phyloP scores from a whole-genome alignment of 768 basidiomycete genomes.

The Leccinum olivaceopallidum region DNA sequence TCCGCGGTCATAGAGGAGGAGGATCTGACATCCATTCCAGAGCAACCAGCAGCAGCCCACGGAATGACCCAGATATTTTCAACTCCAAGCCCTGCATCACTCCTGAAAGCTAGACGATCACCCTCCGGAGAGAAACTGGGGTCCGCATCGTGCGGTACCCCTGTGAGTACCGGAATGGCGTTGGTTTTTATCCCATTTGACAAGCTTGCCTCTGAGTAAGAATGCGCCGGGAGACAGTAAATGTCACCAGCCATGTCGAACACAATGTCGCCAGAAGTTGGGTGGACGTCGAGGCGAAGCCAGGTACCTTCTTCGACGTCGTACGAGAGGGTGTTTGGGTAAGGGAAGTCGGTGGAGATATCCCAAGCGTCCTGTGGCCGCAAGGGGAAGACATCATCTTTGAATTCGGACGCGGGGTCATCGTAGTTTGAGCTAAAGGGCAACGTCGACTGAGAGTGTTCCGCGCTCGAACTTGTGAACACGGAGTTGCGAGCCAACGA shows the following conservation, averaged over 20 bases:
- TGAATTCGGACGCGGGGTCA: slow-evolving; percentile 44
- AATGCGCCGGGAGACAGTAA: slow-evolving; percentile 60
- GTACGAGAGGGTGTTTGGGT: slow-evolving; percentile 63
- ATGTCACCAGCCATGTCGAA: slow-evolving; percentile 78
- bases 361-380: slow-evolving; percentile 61
- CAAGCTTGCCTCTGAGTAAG: slow-evolving; percentile 35
- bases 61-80: slow-evolving; percentile 74
- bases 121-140: slow-evolving; percentile 73
- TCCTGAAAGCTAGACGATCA: slow-evolving; percentile 63
- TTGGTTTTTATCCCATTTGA: slow-evolving; percentile 27
- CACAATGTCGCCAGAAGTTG: slow-evolving; percentile 66
- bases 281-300: slow-evolving; percentile 73
- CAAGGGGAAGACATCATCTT: slow-evolving; percentile 61
- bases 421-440: slow-evolving; percentile 16
- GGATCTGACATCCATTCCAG: slow-evolving; percentile 54
- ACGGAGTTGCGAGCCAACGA: slow-evolving; percentile 14
- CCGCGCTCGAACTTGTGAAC: neutral
- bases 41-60: slow-evolving; percentile 59
- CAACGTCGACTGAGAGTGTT: slow-evolving; percentile 7
- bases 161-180: slow-evolving; percentile 61
- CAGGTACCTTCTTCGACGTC: slow-evolving; percentile 76
- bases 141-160: slow-evolving; percentile 70
- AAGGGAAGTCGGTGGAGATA: slow-evolving; percentile 74
- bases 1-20: slow-evolving; percentile 33
- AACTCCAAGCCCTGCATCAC: slow-evolving; percentile 70